These are phyloP conservation scores for Globisporangium yorkense DNA, from an alignment of 352 stramenopile species.

Conservation along the genomic window DNA sequence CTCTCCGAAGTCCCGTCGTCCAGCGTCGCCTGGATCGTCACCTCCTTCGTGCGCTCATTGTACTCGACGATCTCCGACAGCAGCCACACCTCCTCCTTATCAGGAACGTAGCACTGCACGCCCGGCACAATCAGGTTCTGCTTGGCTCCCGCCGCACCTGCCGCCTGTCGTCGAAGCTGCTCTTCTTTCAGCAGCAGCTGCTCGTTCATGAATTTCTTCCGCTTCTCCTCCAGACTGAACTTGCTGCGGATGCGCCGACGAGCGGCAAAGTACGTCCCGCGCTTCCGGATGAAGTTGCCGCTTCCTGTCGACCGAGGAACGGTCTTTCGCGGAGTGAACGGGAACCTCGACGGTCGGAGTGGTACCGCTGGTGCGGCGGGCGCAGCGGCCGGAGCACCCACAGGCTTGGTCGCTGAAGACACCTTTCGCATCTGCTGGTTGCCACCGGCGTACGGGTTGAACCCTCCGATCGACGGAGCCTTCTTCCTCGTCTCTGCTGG, in stretches of 20 bases:
- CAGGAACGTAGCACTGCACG: slow-evolving; percentile 87
- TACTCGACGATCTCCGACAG: slow-evolving; percentile 80
- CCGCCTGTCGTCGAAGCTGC: slow-evolving; percentile 52
- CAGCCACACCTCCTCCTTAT: slow-evolving; percentile 85
- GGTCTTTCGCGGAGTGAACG: slow-evolving; percentile 42
- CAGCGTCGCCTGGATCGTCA: slow-evolving; percentile 70
- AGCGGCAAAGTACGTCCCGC: slow-evolving; percentile 63
- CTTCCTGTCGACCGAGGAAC: slow-evolving; percentile 58
- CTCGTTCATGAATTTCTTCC: slow-evolving; percentile 78
- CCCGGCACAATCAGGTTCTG: slow-evolving; percentile 83
- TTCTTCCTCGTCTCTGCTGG: slow-evolving; percentile 4
- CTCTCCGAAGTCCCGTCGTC: slow-evolving; percentile 57
- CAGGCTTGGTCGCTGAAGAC: background rate
- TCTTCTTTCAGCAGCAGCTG: slow-evolving; percentile 80
- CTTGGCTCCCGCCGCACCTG: slow-evolving; percentile 51
- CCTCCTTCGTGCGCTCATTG: slow-evolving; percentile 75
- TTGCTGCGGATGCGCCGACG: slow-evolving; percentile 32
- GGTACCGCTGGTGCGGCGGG: slow-evolving; percentile 1
- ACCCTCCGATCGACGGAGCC: slow-evolving; percentile 22
- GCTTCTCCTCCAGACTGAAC: slow-evolving; percentile 83
- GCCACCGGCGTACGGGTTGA: slow-evolving; percentile 18
- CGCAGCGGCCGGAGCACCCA: slow-evolving; percentile 3
- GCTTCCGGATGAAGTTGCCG: slow-evolving; percentile 67
- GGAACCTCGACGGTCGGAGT: slow-evolving; percentile 21
- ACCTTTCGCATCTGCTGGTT: slow-evolving; percentile 6